Evolutionary conservation across 805 yeast genomes (phyloP).

Genomic region (Brettanomyces anomalus): DNA sequence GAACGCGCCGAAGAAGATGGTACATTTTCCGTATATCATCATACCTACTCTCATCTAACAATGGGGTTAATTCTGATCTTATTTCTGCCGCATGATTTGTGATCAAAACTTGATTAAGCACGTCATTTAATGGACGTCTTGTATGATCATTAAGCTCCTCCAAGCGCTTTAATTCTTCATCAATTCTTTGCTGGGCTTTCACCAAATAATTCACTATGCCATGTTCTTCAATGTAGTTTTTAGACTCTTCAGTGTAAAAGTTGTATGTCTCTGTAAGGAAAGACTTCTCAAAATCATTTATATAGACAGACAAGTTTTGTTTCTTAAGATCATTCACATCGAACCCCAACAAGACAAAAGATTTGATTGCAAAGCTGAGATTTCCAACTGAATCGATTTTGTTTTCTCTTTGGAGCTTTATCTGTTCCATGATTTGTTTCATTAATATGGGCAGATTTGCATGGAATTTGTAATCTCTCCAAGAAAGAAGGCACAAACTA

Average conservation of each 20-base stretch:
- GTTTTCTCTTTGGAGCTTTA: conserved; percentile 72
- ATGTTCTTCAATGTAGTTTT: conserved; percentile 55
- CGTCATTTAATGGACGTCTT: conserved; percentile 64
- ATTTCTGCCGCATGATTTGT: conserved; percentile 67
- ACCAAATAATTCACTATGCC: conserved; percentile 87
- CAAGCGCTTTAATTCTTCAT: conserved; percentile 75
- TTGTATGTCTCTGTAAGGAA: conserved; percentile 62
- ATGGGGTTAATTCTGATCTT: conserved; percentile 65
- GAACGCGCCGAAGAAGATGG: conserved; percentile 66
- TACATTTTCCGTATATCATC: conserved; percentile 76
- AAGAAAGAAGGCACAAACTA: conserved; percentile 75
- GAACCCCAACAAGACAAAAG: conserved; percentile 83
- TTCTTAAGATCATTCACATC: conserved; percentile 86
- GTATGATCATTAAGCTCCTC: conserved; percentile 80
- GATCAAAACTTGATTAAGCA: conserved; percentile 69
- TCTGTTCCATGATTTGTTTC: conserved; percentile 63
- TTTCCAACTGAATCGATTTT: conserved; percentile 59
- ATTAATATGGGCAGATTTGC: conserved; percentile 53
- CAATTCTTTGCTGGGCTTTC: conserved; percentile 73
- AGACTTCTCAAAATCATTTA: conserved; percentile 66
- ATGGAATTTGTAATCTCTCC: conserved; percentile 80
- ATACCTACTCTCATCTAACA: conserved; percentile 63
- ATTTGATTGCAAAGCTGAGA: conserved; percentile 68
- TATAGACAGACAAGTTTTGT: conserved; percentile 73
- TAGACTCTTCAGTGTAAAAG: conserved; percentile 63